These are phyloP conservation scores for Backusella morwellensis DNA, from an alignment of 192 early-diverging fungal species.

Conservation along the genomic window DNA sequence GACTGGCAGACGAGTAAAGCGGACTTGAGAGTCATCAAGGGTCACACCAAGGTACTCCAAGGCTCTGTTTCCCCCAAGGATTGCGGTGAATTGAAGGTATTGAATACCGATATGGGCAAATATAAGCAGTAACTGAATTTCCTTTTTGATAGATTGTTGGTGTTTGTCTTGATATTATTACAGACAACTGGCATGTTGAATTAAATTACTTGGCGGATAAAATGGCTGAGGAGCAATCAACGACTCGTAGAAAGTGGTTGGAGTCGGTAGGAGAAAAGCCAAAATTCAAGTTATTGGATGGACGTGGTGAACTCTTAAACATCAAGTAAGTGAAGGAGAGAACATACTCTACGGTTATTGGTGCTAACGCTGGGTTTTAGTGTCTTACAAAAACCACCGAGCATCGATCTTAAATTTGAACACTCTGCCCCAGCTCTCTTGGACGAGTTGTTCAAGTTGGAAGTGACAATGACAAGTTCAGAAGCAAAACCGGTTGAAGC, in stretches of 20 bases:
- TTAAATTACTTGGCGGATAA: constrained; percentile 40
- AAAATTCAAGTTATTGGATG: constrained; percentile 44
- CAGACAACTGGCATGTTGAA: constrained; percentile 43
- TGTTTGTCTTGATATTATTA: constrained; percentile 43
- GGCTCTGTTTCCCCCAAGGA: constrained; percentile 49
- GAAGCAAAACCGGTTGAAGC: constrained; percentile 60
- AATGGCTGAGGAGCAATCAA: constrained; percentile 23
- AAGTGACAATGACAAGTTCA: constrained; percentile 60
- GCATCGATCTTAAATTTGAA: constrained; percentile 48
- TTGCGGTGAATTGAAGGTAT: constrained; percentile 61
- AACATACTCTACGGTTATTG: not conserved
- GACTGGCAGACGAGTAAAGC: constrained; percentile 38
- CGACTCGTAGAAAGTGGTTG: constrained; percentile 27
- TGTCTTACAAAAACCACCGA: constrained; percentile 60
- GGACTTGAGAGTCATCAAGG: constrained; percentile 49
- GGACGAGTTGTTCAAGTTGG: constrained; percentile 64
- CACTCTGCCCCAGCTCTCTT: constrained; percentile 64
- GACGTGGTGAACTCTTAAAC: constrained; percentile 50
- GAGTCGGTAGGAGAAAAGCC: not conserved
- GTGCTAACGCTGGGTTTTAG: constrained; percentile 10
- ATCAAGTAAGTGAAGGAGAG: constrained; percentile 35
- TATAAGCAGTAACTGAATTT: not conserved
- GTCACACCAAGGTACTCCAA: constrained; percentile 57
- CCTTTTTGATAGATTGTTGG: constrained; percentile 36
- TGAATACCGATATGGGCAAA: not conserved